Base-by-base conservation (phyloP, 2,329 filamentous ascomycete species). In the Rosellinia necatrix region DNA sequence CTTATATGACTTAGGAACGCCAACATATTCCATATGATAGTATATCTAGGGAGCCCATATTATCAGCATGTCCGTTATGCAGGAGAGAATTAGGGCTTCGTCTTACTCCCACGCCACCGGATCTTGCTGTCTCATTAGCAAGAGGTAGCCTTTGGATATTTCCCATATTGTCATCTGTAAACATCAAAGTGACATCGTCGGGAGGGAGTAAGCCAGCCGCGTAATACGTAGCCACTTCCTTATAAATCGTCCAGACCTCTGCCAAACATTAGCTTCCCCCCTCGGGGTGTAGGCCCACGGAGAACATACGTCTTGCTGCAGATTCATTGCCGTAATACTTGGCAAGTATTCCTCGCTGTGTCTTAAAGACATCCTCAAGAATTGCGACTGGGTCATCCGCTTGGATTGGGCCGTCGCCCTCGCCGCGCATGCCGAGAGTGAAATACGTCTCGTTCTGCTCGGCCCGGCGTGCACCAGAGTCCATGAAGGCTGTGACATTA, bases 151-250 rank as follows among this genome's bases (percentile, higher is more conserved):
- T 76, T 24, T 85, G 78, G 22, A 87, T 78, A 68, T 88, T 86
- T 9, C 86, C 86, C 76, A 78, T 87, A 71, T 88, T 89, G 71
- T 90, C 87, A 67, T 89, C 87, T 0, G 85, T 79, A 81, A 85
- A 89, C 4, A 89, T 76, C 21, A 90, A 74, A 1, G 84, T 89
- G 24, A 90, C 81, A 64, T 88, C 81, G 32, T 89, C 86, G 0
- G 86, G 85, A 2, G 78, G 74, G 50, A 61, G 29, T 4, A 66
- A 57, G 3, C 57, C 56, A 12, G 56, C 62, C 1, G 64, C 57
- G 30, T 88, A 87, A 59, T 87, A 85, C 9, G 78, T 79, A 62
- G 84, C 81, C 0, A 88, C 83, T 56, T 88, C 85, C 54, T 87
- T 87, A 65, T 88, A 89, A 27, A 88, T 68, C 9, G 84, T 85